Evolutionary conservation across 1,284 basidiomycete species (phyloP), one percentile per base, ranked within the genome.

Genomic region (Apiotrichum montevideense): DNA sequence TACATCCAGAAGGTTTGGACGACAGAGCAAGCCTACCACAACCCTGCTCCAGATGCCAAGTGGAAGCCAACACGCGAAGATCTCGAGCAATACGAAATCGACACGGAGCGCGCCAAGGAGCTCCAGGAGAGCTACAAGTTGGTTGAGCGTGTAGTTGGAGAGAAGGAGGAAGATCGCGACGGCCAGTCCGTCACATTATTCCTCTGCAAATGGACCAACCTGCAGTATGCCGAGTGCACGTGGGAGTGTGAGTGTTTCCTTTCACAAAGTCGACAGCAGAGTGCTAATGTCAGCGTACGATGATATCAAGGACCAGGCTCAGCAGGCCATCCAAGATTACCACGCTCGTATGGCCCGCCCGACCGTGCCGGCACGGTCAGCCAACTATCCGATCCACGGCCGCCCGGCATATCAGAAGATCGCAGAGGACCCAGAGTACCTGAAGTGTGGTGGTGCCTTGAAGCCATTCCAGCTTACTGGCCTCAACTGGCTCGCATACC

Each of bases 381-480:
- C 80, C 29, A 78, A 78, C 33, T 94, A 94, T 70, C 74, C 82
- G 34, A 80, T 83, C 54, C 79, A 86, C 68, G 82, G 82, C 48
- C 83, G 96, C 35, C 96, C 95, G 1, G 63, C 80, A 21, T 98
- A 94, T 78, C 82, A 84, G 66, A 90, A 92, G 78, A 90, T 98
- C 70, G 82, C 81, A 15, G 87, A 89, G 70, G 92, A 98, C 74
- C 96, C 96, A 1, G 85, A 87, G 7, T 99, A 97, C 75, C 85
- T 98, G 66, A 79, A 76, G 53, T 87, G 86, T 0, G 90, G 91
- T 14, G 92, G 92, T 9, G 80, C 86, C 58, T 81, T 99, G 63
- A 98, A 98, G 77, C 95, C 98, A 66, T 99, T 98, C 81, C 96
- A 99, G 79, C 81, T 98, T 54, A 97, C 92, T 1, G 96, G 96